These are phyloP conservation scores for Ajuga chamaepitys DNA, from an alignment of 257 asterid genomes.

Conservation along the genomic window DNA sequence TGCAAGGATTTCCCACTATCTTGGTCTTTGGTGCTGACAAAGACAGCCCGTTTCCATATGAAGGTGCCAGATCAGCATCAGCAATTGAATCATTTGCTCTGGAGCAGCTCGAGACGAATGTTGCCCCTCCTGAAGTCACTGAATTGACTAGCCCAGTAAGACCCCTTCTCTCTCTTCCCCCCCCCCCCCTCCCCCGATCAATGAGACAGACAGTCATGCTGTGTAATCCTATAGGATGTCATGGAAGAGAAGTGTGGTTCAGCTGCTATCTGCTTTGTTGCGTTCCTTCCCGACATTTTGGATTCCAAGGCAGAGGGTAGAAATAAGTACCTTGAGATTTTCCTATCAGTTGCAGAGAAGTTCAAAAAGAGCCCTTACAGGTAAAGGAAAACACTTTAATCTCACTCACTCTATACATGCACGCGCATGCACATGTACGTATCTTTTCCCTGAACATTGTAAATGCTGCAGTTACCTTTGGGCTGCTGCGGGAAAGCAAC, in stretches of 20 bases:
- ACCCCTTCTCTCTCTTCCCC: neutral
- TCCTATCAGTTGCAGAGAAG: conserved; percentile 80
- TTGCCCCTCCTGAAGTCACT: conserved; percentile 86
- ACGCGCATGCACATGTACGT: too few relatives aligned
- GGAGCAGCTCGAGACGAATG: conserved; percentile 78
- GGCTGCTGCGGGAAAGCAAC: conserved; percentile 91
- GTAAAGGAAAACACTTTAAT: conserved; percentile 29
- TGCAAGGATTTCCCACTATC: conserved; percentile 96
- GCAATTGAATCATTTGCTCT: conserved; percentile 87
- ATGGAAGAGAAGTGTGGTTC: conserved; percentile 90
- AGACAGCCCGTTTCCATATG: conserved; percentile 70
- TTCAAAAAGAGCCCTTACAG: conserved; percentile 82
- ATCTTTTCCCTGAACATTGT: neutral
- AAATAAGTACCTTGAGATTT: conserved; percentile 61
- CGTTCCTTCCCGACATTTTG: conserved; percentile 91
- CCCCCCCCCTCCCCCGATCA: neutral
- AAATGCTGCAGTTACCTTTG: conserved; percentile 66
- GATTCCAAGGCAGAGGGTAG: conserved; percentile 95
- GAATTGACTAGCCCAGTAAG: conserved; percentile 84
- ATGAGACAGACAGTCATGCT: conserved; percentile 7
- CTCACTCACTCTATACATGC: neutral
- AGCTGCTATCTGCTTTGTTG: conserved; percentile 85
- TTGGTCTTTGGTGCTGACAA: conserved; percentile 95
- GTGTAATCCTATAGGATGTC: conserved; percentile 44
- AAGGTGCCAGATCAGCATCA: conserved; percentile 87